A percentile compares a stretch with the other conserved stretches of the same genome.
Conservation (phyloP, 23 red algal genomes). For the Gracilaria domingensis region DNA sequence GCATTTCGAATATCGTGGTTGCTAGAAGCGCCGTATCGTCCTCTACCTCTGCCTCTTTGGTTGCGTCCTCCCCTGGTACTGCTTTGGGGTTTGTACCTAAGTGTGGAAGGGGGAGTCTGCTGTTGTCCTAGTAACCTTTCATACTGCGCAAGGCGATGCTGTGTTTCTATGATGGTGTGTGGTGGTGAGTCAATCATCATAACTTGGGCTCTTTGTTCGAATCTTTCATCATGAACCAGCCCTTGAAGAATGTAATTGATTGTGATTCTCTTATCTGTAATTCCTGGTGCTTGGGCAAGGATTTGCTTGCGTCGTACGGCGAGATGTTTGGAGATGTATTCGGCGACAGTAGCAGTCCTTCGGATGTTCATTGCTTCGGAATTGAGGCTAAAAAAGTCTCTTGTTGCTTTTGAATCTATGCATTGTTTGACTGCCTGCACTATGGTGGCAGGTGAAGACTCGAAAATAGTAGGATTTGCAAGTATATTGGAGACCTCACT, state of each 20-base stretch:
- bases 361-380: no score
- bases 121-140: not conserved
- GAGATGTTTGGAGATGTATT: not conserved
- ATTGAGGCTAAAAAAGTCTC: no score
- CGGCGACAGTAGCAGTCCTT: no score
- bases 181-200: not conserved
- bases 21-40: not conserved
- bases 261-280: not conserved
- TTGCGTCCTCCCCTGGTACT: no score
- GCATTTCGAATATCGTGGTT: not conserved
- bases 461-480: no score
- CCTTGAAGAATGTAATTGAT: constrained; percentile 11
- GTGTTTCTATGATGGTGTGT: not conserved
- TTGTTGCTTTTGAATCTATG: no score
- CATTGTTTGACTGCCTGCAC: no score
- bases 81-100: no score
- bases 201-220: not conserved
- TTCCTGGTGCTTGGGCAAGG: not conserved
- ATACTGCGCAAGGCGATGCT: not conserved
- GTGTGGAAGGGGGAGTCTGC: no score
- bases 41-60: no score
- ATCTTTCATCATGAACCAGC: not conserved
- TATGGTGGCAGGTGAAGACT: no score
- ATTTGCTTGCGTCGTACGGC: not conserved
- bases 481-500: no score